Percentiles rank a stretch among this genome's conserved stretches.
Evolutionary conservation across 129 eudicot species (phyloP).

Genomic region (Erigeron canadensis): DNA sequence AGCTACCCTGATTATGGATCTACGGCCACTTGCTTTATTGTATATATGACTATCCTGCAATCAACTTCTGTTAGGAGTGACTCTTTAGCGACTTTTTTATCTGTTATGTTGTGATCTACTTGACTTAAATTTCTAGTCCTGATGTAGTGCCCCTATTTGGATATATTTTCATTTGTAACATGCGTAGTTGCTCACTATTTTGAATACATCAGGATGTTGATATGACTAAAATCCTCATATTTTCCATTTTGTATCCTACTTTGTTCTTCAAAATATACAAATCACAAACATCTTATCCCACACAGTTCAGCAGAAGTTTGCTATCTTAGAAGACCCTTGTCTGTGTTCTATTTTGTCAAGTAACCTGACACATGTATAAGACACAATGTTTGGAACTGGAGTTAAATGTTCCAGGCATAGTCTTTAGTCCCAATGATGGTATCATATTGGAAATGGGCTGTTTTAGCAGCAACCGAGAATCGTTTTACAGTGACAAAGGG

Average conservation of each 20-base stretch:
- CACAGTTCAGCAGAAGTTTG: no score
- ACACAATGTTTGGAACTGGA: no score
- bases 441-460: no score
- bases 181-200: not conserved
- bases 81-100: not conserved
- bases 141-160: constrained; percentile 11
- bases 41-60: constrained; percentile 15
- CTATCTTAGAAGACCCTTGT: no score
- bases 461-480: no score
- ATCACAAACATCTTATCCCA: no score
- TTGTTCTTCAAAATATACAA: no score
- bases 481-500: no score
- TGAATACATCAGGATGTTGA: not conserved
- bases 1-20: constrained; percentile 22
- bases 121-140: not conserved
- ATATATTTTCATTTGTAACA: constrained; percentile 19
- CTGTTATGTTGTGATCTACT: constrained; percentile 11
- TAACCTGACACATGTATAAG: no score
- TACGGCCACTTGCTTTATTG: constrained; percentile 16
- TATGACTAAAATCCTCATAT: not conserved
- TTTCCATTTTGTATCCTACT: not conserved
- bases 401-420: no score
- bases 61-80: constrained; percentile 13
- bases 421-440: no score
- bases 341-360: no score